Conservation (phyloP, 805 yeast species). For the Jamesozyma gamospora region DNA sequence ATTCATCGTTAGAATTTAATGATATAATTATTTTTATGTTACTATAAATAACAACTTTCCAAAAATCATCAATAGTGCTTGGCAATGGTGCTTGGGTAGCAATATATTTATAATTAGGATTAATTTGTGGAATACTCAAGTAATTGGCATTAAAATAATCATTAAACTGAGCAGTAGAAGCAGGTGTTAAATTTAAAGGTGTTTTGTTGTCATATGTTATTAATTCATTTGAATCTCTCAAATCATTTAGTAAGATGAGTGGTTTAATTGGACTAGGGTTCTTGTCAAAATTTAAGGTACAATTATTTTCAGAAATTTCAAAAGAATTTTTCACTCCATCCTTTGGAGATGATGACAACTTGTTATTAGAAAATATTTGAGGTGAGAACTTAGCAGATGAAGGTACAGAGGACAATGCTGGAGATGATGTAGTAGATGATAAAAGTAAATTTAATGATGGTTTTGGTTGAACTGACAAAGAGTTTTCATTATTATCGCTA, state of each 20-base stretch:
- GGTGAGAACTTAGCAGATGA: neutral
- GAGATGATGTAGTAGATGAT: neutral
- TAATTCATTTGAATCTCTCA: too few species aligned
- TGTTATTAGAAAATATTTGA: too few species aligned
- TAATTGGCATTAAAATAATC: constrained; percentile 90
- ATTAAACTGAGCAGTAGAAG: constrained; percentile 8
- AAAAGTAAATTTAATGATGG: neutral
- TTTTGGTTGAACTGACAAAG: neutral
- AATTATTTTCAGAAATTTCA: too few species aligned
- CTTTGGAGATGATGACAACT: too few species aligned
- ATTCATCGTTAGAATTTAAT: constrained; percentile 64
- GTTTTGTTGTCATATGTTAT: too few species aligned
- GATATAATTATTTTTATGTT: constrained; percentile 63
- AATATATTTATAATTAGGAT: constrained; percentile 41
- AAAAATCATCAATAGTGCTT: constrained; percentile 75
- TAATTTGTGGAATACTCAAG: constrained; percentile 34
- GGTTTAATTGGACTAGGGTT: too few species aligned
- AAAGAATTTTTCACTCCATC: too few species aligned
- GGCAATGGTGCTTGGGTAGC: constrained; percentile 87
- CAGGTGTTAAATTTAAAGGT: too few species aligned
- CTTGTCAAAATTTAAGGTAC: too few species aligned
- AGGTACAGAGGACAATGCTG: neutral
- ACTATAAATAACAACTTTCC: constrained; percentile 69
- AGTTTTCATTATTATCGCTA: neutral
- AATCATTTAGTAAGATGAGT: too few species aligned